phyloP scores from a whole-genome alignment of 2,329 filamentous ascomycete genomes.

The Botrytis fabae region DNA sequence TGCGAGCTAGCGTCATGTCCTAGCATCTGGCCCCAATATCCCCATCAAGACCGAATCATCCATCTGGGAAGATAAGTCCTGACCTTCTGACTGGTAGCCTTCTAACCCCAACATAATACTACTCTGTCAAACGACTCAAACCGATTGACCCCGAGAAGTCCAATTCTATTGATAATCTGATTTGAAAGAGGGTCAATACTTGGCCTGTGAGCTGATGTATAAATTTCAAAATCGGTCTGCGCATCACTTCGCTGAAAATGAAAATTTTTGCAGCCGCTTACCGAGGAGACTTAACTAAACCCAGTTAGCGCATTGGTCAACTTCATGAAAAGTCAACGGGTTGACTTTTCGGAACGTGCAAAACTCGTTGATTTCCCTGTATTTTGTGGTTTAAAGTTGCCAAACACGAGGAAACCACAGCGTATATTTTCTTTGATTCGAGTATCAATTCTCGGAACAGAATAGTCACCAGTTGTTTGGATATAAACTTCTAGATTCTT shows the following conservation, averaged over 20 bases:
- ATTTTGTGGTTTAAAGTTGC: not conserved
- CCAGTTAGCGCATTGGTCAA: not conserved
- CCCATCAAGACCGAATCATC: not conserved
- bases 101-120: constrained; percentile 6
- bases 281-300: not conserved
- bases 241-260: not conserved
- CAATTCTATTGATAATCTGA: not conserved
- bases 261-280: constrained; percentile 5
- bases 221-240: not conserved
- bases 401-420: too few species aligned
- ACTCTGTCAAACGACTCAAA: constrained; percentile 10
- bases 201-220: not conserved
- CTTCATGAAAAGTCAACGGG: not conserved
- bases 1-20: constrained; percentile 8
- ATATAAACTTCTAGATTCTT: not conserved
- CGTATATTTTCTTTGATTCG: not conserved
- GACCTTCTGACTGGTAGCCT: constrained; percentile 5
- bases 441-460: not conserved
- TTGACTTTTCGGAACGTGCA: not conserved
- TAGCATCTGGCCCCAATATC: not conserved
- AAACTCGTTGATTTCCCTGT: not conserved
- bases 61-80: constrained; percentile 9
- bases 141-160: not conserved
- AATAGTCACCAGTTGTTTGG: not conserved
- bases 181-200: not conserved